Percentiles rank a stretch among this genome's conserved stretches.
Evolutionary conservation across 129 eudicot species (phyloP).

Genomic region (Pulicaria dysenterica): DNA sequence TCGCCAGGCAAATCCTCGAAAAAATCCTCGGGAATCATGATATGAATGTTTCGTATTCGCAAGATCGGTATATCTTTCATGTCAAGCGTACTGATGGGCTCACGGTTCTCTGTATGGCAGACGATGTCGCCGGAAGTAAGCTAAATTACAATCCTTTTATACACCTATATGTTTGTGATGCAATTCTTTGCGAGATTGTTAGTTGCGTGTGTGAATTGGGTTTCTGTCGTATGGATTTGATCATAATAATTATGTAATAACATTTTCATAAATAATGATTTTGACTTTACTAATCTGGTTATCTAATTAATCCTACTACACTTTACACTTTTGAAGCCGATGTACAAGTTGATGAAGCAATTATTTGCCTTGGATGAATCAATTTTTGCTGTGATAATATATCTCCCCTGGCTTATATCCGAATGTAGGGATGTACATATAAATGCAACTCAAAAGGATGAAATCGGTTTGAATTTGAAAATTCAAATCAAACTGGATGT

Average conservation of each 20-base stretch:
- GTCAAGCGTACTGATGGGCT: constrained; percentile 89
- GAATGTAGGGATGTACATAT: too few relatives aligned
- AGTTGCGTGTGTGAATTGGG: neutral
- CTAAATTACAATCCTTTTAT: neutral
- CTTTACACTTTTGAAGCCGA: too few relatives aligned
- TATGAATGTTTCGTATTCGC: constrained; percentile 72
- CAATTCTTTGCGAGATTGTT: neutral
- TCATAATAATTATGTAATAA: neutral
- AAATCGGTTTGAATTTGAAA: too few relatives aligned
- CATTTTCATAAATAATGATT: neutral
- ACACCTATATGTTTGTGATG: neutral
- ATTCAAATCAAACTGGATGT: too few relatives aligned
- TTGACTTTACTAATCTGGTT: neutral
- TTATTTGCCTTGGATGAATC: too few relatives aligned
- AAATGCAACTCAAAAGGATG: neutral
- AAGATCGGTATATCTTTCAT: constrained; percentile 80
- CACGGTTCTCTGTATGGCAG: constrained; percentile 95
- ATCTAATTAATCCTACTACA: too few relatives aligned
- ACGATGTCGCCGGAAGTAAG: constrained; percentile 76
- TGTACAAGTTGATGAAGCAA: too few relatives aligned
- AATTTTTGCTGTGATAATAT: too few relatives aligned
- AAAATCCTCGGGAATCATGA: constrained; percentile 60
- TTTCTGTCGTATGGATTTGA: neutral
- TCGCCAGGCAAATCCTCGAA: constrained; percentile 69
- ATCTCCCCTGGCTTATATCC: too few relatives aligned